A percentile compares a stretch with the other conserved stretches of the same genome.
Conservation (phyloP, 75 land plant species). For the Picea sitchensis region DNA sequence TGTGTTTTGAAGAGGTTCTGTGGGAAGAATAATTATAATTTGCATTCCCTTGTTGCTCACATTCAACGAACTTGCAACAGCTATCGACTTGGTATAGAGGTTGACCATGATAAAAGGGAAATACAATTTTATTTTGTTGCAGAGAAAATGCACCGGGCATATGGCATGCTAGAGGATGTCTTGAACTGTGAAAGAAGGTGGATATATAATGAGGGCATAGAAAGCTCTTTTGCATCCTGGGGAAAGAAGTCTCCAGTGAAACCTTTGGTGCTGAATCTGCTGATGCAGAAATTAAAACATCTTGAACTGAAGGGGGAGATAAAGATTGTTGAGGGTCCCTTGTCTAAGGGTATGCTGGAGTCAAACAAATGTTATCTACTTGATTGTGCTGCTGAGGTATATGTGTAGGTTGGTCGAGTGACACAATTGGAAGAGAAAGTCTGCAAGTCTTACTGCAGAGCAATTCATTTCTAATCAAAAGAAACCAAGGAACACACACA, state of each 20-base stretch:
- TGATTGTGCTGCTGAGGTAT: no score
- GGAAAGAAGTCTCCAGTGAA: slow-evolving; percentile 38
- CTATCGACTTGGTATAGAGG: slow-evolving; percentile 42
- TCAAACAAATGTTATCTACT: no score
- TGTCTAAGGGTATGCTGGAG: no score
- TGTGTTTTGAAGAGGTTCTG: slow-evolving; percentile 38
- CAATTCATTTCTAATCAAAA: no score
- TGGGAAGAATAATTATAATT: slow-evolving; percentile 33
- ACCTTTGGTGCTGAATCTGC: slow-evolving; percentile 40
- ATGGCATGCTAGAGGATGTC: slow-evolving; percentile 21
- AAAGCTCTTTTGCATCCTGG: slow-evolving; percentile 44
- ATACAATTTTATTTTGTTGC: slow-evolving; percentile 35
- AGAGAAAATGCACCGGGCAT: slow-evolving; percentile 13
- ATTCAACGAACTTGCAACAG: slow-evolving; percentile 25
- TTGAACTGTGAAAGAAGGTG: slow-evolving; percentile 42
- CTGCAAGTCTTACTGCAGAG: no score
- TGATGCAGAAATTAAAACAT: slow-evolving; percentile 68
- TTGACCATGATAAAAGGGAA: slow-evolving; percentile 38
- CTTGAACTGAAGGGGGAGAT: slow-evolving; percentile 38
- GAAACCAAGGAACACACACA: no score
- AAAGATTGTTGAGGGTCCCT: no score
- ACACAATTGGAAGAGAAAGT: not conserved
- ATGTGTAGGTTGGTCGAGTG: no score
- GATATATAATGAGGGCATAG: slow-evolving; percentile 55
- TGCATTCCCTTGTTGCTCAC: slow-evolving; percentile 17